Conservation (phyloP, 1,284 basidiomycete genomes). For the Rhodotorula sp. region DNA sequence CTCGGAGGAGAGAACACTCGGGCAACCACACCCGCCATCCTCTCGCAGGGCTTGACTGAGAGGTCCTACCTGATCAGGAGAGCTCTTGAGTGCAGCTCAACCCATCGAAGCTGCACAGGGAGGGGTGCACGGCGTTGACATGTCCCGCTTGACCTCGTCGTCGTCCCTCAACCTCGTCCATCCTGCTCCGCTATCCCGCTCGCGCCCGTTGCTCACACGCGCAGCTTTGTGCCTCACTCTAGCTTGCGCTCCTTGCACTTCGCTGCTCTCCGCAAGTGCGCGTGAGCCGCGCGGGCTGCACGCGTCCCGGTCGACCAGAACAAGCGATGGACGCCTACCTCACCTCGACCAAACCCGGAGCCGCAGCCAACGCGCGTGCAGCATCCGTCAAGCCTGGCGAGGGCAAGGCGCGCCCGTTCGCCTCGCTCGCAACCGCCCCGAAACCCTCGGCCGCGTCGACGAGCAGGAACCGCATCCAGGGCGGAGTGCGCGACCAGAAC, state of each 20-base stretch:
- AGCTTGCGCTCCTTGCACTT: no score
- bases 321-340: conserved; percentile 9
- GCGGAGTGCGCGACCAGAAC: conserved; percentile 13
- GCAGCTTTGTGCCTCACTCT: neutral
- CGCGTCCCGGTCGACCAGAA: neutral
- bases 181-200: neutral
- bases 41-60: no score
- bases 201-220: no score
- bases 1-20: neutral
- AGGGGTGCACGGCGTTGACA: neutral
- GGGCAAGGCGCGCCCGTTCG: conserved; percentile 1
- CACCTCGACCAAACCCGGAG: neutral
- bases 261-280: neutral
- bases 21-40: neutral
- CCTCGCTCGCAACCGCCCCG: neutral
- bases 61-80: neutral
- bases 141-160: neutral
- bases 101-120: neutral
- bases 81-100: neutral
- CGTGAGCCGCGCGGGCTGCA: neutral
- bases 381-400: conserved; percentile 6
- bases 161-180: neutral
- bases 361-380: neutral
- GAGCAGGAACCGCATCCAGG: conserved; percentile 1
- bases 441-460: neutral